Evolutionary conservation across 768 basidiomycete species (phyloP).

Genomic region (Wakefieldia striispora): DNA sequence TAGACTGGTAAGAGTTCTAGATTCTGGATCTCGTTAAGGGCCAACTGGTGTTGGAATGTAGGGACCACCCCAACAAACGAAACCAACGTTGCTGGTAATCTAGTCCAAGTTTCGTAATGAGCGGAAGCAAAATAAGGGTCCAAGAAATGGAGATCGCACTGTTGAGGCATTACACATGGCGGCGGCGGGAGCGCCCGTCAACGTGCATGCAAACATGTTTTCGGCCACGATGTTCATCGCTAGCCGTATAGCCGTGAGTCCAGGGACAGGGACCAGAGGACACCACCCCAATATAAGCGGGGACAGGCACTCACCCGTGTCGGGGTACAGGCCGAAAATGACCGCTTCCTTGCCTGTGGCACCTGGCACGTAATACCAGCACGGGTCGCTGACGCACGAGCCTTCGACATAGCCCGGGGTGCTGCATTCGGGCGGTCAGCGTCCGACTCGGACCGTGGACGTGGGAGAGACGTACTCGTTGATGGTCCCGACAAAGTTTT

Average conservation of each 20-base stretch:
- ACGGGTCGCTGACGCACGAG: constrained; percentile 56
- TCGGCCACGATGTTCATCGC: constrained; percentile 48
- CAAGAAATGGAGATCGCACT: constrained; percentile 27
- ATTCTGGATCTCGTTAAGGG: background rate
- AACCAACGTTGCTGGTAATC: constrained; percentile 48
- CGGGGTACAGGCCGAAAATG: constrained; percentile 57
- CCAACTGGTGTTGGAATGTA: constrained; percentile 41
- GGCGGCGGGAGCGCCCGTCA: constrained; percentile 40
- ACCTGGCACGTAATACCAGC: constrained; percentile 55
- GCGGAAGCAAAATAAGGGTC: background rate
- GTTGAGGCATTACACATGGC: constrained; percentile 56
- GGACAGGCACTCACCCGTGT: constrained; percentile 38
- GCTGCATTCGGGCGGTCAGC: constrained; percentile 4
- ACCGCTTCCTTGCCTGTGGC: constrained; percentile 59
- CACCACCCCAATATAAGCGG: too few relatives aligned
- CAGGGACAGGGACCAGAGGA: too few relatives aligned
- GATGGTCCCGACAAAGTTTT: constrained; percentile 52
- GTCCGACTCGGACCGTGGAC: too few relatives aligned
- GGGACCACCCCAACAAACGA: constrained; percentile 48
- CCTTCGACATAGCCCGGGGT: constrained; percentile 52
- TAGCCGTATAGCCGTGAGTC: too few relatives aligned
- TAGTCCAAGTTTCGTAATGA: constrained; percentile 10
- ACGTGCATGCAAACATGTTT: constrained; percentile 45
- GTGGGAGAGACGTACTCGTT: constrained; percentile 36
- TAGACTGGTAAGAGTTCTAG: too few relatives aligned